Evolutionary conservation across 345 rosid genomes (phyloP).

Genomic region (Brassica cretica): DNA sequence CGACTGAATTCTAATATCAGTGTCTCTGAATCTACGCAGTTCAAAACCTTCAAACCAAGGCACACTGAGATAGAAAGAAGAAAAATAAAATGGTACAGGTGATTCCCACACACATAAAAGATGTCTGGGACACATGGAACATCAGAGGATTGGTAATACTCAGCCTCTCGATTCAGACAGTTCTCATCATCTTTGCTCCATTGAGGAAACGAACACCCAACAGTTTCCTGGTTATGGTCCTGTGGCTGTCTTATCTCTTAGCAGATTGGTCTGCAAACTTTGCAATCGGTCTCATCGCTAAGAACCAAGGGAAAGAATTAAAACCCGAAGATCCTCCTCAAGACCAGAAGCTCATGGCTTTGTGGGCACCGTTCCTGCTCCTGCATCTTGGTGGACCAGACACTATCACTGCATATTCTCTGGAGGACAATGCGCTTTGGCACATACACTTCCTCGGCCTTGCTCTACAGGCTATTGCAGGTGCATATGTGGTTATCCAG

Average conservation of each 20-base stretch:
- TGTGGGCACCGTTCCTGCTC: constrained; percentile 76
- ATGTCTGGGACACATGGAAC: neutral
- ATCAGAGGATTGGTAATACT: neutral
- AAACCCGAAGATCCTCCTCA: neutral
- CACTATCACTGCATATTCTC: constrained; percentile 52
- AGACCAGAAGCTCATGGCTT: constrained; percentile 47
- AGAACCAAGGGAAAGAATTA: constrained; percentile 38
- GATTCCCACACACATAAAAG: neutral
- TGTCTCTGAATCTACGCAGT: too few relatives aligned
- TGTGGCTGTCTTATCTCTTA: constrained; percentile 35
- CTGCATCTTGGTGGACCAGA: constrained; percentile 71
- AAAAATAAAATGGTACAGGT: neutral
- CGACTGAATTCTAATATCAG: too few relatives aligned
- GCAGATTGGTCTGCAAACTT: constrained; percentile 64
- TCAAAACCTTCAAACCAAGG: too few relatives aligned
- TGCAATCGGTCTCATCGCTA: constrained; percentile 53
- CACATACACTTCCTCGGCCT: constrained; percentile 39
- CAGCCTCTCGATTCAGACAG: neutral
- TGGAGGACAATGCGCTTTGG: constrained; percentile 46
- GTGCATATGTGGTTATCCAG: constrained; percentile 36
- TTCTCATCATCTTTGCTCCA: neutral
- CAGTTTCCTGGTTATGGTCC: neutral
- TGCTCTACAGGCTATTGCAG: neutral
- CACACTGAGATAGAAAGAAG: too few relatives aligned
- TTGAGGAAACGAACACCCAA: neutral